A percentile compares a stretch with the other conserved stretches of the same genome.
phyloP scores from a whole-genome alignment of 768 basidiomycete genomes.

The Panaeolus papilionaceus region DNA sequence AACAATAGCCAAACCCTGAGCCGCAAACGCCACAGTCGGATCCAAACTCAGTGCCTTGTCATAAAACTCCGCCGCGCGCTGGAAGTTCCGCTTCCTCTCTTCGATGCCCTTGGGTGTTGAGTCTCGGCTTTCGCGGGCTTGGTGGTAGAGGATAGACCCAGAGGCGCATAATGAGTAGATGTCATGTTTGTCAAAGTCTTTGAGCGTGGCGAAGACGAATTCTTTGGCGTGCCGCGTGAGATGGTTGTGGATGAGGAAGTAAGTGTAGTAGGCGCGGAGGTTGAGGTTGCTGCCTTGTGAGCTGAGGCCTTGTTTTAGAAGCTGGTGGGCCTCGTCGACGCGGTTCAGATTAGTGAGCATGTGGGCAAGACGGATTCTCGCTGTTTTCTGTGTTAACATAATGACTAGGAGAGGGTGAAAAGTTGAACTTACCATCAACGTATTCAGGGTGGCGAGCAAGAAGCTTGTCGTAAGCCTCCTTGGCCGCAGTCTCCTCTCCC shows the following conservation, averaged over 20 bases:
- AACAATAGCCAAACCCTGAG: conserved; percentile 93
- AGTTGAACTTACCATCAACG: conserved; percentile 78
- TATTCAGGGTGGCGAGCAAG: conserved; percentile 94
- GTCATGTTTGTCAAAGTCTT: conserved; percentile 87
- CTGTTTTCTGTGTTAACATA: conserved; percentile 45
- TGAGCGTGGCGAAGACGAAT: conserved; percentile 89
- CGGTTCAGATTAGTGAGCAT: conserved; percentile 75
- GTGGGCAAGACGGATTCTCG: conserved; percentile 90
- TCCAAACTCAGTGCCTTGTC: conserved; percentile 90
- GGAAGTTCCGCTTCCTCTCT: conserved; percentile 80
- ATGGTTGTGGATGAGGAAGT: conserved; percentile 87
- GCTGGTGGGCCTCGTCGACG: conserved; percentile 82
- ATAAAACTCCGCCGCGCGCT: conserved; percentile 88
- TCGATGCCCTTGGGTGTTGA: conserved; percentile 58
- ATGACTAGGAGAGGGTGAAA: conserved; percentile 2
- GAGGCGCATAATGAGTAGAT: conserved; percentile 91
- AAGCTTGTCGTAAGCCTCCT: conserved; percentile 87
- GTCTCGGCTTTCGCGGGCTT: conserved; percentile 86
- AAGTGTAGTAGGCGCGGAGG: conserved; percentile 91
- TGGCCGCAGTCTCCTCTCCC: conserved; percentile 74
- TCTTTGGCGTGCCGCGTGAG: conserved; percentile 77
- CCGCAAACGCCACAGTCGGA: conserved; percentile 88
- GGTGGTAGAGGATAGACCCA: conserved; percentile 85
- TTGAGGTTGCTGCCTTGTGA: conserved; percentile 83
- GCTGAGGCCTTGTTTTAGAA: conserved; percentile 87